These are phyloP conservation scores for Gastrolobium villosum DNA, from an alignment of 306 rosid genomes.

Conservation along the genomic window DNA sequence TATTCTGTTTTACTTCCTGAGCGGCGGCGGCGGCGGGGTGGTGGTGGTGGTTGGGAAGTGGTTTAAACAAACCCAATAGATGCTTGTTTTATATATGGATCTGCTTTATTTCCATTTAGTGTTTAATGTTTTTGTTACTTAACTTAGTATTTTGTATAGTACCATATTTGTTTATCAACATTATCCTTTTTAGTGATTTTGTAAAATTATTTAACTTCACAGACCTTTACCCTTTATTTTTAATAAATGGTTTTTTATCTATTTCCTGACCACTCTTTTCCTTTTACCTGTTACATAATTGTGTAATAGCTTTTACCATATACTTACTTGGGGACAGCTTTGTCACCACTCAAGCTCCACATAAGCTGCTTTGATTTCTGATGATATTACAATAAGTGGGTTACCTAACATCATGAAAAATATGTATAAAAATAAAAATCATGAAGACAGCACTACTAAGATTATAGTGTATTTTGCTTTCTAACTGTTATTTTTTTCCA, in stretches of 20 bases:
- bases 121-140: slow-evolving; percentile 4
- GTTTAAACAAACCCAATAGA: slow-evolving; percentile 8
- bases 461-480: slow-evolving; percentile 44
- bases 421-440: too few relatives aligned
- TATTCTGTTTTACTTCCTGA: slow-evolving; percentile 42
- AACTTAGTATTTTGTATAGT: background rate
- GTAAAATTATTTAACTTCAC: slow-evolving; percentile 28
- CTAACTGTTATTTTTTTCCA: slow-evolving; percentile 55
- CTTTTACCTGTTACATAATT: slow-evolving; percentile 16
- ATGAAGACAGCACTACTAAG: slow-evolving; percentile 32
- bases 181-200: slow-evolving; percentile 28
- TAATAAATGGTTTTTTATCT: slow-evolving; percentile 5
- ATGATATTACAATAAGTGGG: slow-evolving; percentile 17
- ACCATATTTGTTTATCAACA: slow-evolving; percentile 1
- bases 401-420: background rate
- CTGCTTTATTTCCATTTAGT: background rate
- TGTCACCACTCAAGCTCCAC: slow-evolving; percentile 38
- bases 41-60: too few relatives aligned
- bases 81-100: slow-evolving; percentile 14
- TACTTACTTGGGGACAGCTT: slow-evolving; percentile 31
- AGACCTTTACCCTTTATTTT: slow-evolving; percentile 5
- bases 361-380: slow-evolving; percentile 38
- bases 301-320: slow-evolving; percentile 16
- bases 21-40: too few relatives aligned
- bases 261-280: slow-evolving; percentile 23